Evolutionary conservation across 2,329 filamentous ascomycete genomes (phyloP).

Genomic region (Ophiosphaerella narmari): DNA sequence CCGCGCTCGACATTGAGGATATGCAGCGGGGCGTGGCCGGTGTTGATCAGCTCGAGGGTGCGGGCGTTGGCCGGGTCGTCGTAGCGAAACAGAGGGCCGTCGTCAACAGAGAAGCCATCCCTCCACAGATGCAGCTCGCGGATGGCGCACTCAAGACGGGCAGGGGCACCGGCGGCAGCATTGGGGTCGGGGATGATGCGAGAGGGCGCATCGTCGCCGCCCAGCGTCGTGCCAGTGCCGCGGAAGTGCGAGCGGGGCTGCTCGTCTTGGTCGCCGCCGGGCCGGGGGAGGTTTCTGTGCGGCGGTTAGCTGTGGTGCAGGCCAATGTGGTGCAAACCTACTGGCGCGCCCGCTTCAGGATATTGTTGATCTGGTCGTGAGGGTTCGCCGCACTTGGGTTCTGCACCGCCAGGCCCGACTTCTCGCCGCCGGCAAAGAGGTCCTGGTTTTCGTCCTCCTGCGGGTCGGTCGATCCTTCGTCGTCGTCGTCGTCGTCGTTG

Average conservation of each 20-base stretch:
- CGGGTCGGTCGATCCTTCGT: constrained; percentile 64
- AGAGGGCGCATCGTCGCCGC: constrained; percentile 76
- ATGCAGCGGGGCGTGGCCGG: constrained; percentile 75
- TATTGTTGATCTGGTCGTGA: constrained; percentile 56
- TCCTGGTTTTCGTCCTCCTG: constrained; percentile 67
- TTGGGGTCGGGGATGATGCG: constrained; percentile 68
- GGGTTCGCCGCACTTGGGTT: constrained; percentile 62
- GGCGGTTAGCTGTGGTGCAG: constrained; percentile 24
- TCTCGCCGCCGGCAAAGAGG: constrained; percentile 83
- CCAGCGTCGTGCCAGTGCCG: constrained; percentile 75
- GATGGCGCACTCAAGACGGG: constrained; percentile 59
- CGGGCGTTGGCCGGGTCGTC: constrained; percentile 76
- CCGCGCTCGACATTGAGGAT: constrained; percentile 76
- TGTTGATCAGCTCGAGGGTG: constrained; percentile 75
- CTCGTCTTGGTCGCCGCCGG: constrained; percentile 56
- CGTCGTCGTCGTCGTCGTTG: constrained; percentile 56
- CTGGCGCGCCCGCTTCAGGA: constrained; percentile 54
- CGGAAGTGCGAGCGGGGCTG: constrained; percentile 62
- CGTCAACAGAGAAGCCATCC: constrained; percentile 84
- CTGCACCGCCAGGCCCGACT: constrained; percentile 73
- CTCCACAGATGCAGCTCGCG: constrained; percentile 79
- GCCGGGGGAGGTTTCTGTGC: constrained; percentile 63
- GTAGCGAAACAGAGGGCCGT: constrained; percentile 76
- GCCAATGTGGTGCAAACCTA: constrained; percentile 23
- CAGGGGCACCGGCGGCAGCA: constrained; percentile 39